Conservation (phyloP, 768 basidiomycete species). For the Hypholoma fasciculare region DNA sequence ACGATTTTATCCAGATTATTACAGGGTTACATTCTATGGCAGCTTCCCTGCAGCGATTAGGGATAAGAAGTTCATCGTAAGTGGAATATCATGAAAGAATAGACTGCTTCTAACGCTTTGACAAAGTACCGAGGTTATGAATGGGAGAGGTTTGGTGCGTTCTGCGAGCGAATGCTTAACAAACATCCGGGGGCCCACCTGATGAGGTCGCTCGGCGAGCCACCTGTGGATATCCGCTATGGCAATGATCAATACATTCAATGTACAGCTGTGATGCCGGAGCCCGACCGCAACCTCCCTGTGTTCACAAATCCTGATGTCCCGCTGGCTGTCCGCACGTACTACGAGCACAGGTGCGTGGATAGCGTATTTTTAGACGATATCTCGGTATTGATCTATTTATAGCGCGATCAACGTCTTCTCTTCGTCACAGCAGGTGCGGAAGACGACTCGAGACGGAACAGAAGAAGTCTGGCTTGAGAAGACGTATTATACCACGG, state of each 20-base stretch:
- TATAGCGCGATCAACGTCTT: conserved; percentile 81
- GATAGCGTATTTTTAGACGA: background rate
- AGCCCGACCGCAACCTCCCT: conserved; percentile 73
- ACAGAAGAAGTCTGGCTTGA: conserved; percentile 83
- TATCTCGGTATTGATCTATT: background rate
- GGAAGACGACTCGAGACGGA: conserved; percentile 63
- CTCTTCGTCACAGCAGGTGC: conserved; percentile 69
- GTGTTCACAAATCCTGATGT: conserved; percentile 89
- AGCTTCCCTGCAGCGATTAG: conserved; percentile 84
- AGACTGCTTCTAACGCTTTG: conserved; percentile 1
- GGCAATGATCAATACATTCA: conserved; percentile 86
- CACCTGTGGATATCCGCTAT: conserved; percentile 77
- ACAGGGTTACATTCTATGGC: conserved; percentile 91
- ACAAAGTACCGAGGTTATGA: conserved; percentile 88
- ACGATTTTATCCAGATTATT: conserved; percentile 90
- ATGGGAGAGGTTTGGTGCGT: conserved; percentile 90
- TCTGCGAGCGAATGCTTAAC: conserved; percentile 89
- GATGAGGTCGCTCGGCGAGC: conserved; percentile 71
- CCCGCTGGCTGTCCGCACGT: conserved; percentile 72
- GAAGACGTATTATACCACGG: conserved; percentile 85
- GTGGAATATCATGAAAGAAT: conserved; percentile 18
- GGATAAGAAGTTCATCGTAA: conserved; percentile 88
- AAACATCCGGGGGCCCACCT: conserved; percentile 87
- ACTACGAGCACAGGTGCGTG: conserved; percentile 81
- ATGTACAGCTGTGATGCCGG: conserved; percentile 81